Evolutionary conservation across 2,329 filamentous ascomycete species (phyloP).

Genomic region (Phaeoacremonium minimum): DNA sequence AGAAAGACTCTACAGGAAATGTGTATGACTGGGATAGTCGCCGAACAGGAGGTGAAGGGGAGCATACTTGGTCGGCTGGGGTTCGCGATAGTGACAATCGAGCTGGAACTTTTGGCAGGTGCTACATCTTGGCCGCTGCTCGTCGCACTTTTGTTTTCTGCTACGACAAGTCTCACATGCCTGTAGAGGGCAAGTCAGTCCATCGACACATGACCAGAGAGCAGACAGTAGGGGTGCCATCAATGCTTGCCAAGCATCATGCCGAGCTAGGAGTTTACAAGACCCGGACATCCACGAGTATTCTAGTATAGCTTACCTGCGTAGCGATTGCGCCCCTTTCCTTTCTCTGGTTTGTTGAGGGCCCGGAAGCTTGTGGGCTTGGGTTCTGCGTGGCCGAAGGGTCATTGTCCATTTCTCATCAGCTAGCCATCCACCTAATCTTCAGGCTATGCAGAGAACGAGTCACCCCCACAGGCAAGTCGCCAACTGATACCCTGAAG

Average conservation of each 20-base stretch:
- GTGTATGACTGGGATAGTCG: too few relatives aligned
- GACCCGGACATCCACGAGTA: conserved; percentile 1
- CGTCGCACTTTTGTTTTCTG: conserved; percentile 63
- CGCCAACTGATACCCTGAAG: too few relatives aligned
- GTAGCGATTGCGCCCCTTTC: conserved; percentile 44
- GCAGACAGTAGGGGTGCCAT: background rate
- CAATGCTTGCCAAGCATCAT: too few relatives aligned
- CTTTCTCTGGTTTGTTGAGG: conserved; percentile 23
- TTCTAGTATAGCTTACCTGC: conserved; percentile 25
- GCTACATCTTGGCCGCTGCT: conserved; percentile 56
- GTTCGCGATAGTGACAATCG: conserved; percentile 56
- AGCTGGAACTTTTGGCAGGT: conserved; percentile 53
- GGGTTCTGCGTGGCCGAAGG: conserved; percentile 1
- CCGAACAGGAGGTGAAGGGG: too few relatives aligned
- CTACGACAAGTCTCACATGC: conserved; percentile 56
- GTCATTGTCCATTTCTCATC: conserved; percentile 3
- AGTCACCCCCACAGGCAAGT: too few relatives aligned
- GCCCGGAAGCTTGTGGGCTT: conserved; percentile 3
- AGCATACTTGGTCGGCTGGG: conserved; percentile 58
- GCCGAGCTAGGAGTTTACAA: too few relatives aligned
- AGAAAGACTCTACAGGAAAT: background rate
- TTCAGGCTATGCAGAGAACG: too few relatives aligned
- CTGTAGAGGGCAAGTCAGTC: conserved; percentile 18
- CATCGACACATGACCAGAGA: background rate
- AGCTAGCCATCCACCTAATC: background rate